Base-by-base conservation (phyloP, 2,329 filamentous ascomycete species). In the Chaetomium sp. region DNA sequence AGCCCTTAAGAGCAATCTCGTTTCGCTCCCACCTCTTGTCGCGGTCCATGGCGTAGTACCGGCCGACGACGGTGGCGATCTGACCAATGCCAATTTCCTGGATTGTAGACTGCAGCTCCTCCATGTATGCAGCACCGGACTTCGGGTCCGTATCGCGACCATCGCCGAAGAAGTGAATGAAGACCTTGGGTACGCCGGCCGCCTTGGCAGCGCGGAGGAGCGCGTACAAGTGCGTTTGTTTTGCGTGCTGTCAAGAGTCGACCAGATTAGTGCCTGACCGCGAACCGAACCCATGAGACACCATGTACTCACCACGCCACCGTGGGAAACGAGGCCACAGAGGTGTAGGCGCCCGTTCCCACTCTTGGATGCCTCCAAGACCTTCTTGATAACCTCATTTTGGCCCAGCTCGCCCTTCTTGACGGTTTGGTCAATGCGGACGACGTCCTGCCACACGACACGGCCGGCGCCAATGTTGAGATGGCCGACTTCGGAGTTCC, bases 41-140 rank as follows among this genome's bases (percentile, higher is more conserved):
- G 65, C 94, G 91, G 79, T 99, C 94, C 94, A 99, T 99, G 74
- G 91, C 90, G 73, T 89, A 99, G 85, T 97, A 99, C 65, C 92
- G 86, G 58, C 94, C 94, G 58, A 97, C 92, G 48, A 97, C 82
- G 40, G 94, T 96, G 36, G 89, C 92, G 62, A 99, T 82, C 74
- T 96, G 81, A 63, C 92, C 94, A 61, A 87, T 74, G 45, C 90
- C 91, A 63, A 95, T 81, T 72, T 97, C 89, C 74, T 94, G 85
- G 62, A 82, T 83, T 65, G 85, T 88, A 56, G 88, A 84, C 58
- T 96, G 74, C 38, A 99, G 80, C 70, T 91, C 83, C 74, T 96
- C 79, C 84, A 99, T 85, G 75, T 96, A 96, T 49, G 80, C 88
- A 47, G 84, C 86, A 55, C 88, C 88, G 58, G 90, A 96, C 81